Base-by-base conservation (phyloP, 2,329 filamentous ascomycete species). In the Sclerotinia sclerotiorum region DNA sequence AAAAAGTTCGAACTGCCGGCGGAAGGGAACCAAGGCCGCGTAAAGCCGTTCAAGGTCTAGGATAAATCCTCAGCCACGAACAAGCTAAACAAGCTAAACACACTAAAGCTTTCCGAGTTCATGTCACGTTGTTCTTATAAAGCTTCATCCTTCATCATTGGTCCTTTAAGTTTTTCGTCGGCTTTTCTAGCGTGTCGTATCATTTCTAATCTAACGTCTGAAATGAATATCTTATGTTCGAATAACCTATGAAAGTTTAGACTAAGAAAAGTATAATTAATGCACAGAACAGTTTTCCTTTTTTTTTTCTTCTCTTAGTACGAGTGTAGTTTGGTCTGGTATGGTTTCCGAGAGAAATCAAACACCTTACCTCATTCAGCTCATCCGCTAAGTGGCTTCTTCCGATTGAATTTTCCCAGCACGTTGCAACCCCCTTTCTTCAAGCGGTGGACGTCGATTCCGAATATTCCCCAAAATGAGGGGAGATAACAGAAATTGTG, bases 381-480 rank as follows among this genome's bases (percentile, higher is more conserved):
- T 24, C 15, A 24, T 55, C 19, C 27, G 39, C 48, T 52, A 24
- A 29, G 13, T 52, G n/a, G 48, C 48, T 51, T 5, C 2, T 17
- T 29, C 49, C 24, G n/a, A 51, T 6, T n/a, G 11, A 51, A 27
- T 17, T 29, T 13, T n/a, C 24, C 49, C 29, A n/a, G 32, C 21
- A n/a, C 5, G 35, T 6, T 35, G 35, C 35, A 35, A 35, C 15
- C 52, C 27, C 58, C 24, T 44, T 46, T 48, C 42, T 48, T 61
- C 57, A 48, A 39, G 5, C 39, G 27, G 19, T 61, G 39, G 24
- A 27, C 42, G 48, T 13, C 27, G 11, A 48, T n/a, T 48, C 58
- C 58, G 58, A 61, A n/a, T 29, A 35, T 61, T n/a, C 44, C 27
- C 58, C 58, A 49, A 49, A 24, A 61, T 61, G 58, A 61, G 58